Base-by-base conservation (phyloP, 768 basidiomycete species). In the Hygrophorus pudorinus region DNA sequence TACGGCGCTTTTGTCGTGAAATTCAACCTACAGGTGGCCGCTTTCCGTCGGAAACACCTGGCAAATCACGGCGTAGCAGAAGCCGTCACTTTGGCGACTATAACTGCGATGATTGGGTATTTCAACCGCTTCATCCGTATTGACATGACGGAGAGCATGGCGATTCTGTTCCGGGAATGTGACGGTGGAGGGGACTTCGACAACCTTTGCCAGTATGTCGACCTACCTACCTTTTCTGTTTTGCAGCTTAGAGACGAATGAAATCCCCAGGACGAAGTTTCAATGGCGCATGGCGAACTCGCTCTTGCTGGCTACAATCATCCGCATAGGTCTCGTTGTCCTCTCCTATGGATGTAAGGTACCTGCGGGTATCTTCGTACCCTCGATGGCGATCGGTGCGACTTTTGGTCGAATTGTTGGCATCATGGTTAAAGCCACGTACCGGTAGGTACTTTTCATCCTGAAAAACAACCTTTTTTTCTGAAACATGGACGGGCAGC, bases 361-460 rank as follows among this genome's bases (percentile, higher is more conserved):
- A 0, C 96, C 96, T 1, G 88, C 88, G 9, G 96, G 96, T 18
- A 99, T 99, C 52, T 99, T 99, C 53, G 89, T 99, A 0, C 96
- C 96, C 1, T 96, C 93, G 2, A 98, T 99, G 96, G 96, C 94
- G 1, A 82, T 98, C 44, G 96, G 96, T 31, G 96, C 96, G 3
- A 85, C 89, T 0, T 98, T 98, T 56, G 96, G 96, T 2, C 73
- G 96, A 31, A 96, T 98, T 91, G 67, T 99, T 13, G 96, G 96
- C 1, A 98, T 97, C 48, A 72, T 96, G 50, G 92, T 97, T 27
- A 94, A 96, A 63, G 92, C 92, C 0, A 71, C 96, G 63, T 81
- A 94, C 60, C 73, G 71, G 93, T 85, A 49, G 54, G 73, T 56
- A 55, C 41, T 27, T 6, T 34, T n/a, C 33, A 17, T 16, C 28